phyloP scores from a whole-genome alignment of 179 eudicot genomes.

The Amaranthus tricolor region DNA sequence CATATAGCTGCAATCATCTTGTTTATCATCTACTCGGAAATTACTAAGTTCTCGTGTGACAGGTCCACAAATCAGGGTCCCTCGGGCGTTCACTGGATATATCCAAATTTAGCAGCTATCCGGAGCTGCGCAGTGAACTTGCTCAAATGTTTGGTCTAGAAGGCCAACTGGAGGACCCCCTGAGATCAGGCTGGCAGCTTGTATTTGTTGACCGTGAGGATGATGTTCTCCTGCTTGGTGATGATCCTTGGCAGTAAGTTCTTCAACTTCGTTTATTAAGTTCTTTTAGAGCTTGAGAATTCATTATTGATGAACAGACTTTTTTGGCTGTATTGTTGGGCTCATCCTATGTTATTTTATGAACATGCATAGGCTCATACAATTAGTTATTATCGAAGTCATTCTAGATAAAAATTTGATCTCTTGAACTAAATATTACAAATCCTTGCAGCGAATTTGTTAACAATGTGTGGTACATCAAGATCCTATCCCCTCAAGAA shows the following conservation, averaged over 20 bases:
- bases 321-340: too few relatives aligned
- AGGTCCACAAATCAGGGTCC: constrained; percentile 93
- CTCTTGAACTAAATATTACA: background rate
- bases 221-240: constrained; percentile 96
- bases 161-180: constrained; percentile 87
- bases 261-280: constrained; percentile 2
- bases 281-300: background rate
- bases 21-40: background rate
- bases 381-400: background rate
- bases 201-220: constrained; percentile 98
- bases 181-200: constrained; percentile 99
- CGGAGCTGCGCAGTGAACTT: constrained; percentile 85
- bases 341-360: too few relatives aligned
- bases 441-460: constrained; percentile 70
- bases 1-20: background rate
- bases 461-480: constrained; percentile 77
- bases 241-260: constrained; percentile 98
- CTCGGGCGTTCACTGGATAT: constrained; percentile 88
- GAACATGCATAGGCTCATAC: too few relatives aligned
- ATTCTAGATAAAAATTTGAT: background rate
- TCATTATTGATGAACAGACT: too few relatives aligned
- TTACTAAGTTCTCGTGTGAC: constrained; percentile 23
- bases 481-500: constrained; percentile 85
- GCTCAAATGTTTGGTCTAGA: constrained; percentile 91
- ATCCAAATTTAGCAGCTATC: constrained; percentile 85